phyloP scores from a whole-genome alignment of 2,329 filamentous ascomycete species.

The Pyrenophora tritici-repentis region DNA sequence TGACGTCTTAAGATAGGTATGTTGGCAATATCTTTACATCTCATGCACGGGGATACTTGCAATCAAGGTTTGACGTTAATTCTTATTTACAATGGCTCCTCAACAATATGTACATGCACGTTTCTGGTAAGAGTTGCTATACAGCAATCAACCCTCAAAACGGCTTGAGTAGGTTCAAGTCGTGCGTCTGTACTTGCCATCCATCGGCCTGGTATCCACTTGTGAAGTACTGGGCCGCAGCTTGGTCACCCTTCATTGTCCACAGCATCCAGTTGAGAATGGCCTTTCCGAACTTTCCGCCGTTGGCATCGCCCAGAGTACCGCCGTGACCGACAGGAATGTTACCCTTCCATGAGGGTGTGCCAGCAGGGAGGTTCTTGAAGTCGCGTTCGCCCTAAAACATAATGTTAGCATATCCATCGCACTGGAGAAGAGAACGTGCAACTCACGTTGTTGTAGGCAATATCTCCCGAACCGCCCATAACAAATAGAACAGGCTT shows the following conservation, averaged over 20 bases:
- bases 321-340: slow-evolving; percentile 27
- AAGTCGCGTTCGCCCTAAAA: slow-evolving; percentile 25
- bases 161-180: slow-evolving; percentile 12
- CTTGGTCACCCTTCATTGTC: slow-evolving; percentile 17
- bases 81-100: no score
- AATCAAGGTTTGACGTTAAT: no score
- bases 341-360: slow-evolving; percentile 28
- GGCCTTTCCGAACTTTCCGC: slow-evolving; percentile 21
- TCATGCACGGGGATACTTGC: no score
- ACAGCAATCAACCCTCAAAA: neutral
- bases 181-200: slow-evolving; percentile 12
- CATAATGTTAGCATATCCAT: neutral
- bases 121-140: no score
- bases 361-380: slow-evolving; percentile 14
- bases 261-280: slow-evolving; percentile 21
- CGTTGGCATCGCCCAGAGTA: slow-evolving; percentile 17
- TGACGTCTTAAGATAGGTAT: no score
- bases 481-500: slow-evolving; percentile 25
- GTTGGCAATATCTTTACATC: no score
- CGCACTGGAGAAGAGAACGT: neutral
- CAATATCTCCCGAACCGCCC: slow-evolving; percentile 24
- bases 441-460: slow-evolving; percentile 24
- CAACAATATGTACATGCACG: no score
- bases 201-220: slow-evolving; percentile 13
- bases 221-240: slow-evolving; percentile 9